Evolutionary conservation across 768 basidiomycete genomes (phyloP).

Genomic region (Suillus variegatus): DNA sequence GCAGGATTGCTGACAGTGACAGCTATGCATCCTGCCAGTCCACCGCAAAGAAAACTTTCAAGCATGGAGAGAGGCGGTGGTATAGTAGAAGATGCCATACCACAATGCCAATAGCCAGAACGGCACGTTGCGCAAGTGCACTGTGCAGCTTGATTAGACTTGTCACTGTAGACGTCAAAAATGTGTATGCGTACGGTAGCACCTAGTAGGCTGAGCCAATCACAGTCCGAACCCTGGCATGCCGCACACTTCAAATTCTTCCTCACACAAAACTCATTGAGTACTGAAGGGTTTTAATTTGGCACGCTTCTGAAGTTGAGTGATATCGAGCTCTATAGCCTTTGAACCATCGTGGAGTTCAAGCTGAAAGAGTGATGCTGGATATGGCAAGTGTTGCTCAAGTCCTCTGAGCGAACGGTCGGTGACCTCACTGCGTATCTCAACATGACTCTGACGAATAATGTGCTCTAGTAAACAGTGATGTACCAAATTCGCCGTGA

Average conservation of each 20-base stretch:
- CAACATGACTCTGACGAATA: background rate
- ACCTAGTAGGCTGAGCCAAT: background rate
- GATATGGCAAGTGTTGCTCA: background rate
- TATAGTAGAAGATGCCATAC: slow-evolving; percentile 5
- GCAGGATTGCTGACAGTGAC: slow-evolving; percentile 83
- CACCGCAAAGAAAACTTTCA: slow-evolving; percentile 89
- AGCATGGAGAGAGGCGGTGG: slow-evolving; percentile 53
- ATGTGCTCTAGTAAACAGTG: background rate
- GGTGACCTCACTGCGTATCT: background rate
- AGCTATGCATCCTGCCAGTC: slow-evolving; percentile 87
- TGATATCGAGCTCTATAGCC: background rate
- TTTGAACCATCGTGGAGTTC: background rate
- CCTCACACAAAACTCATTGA: background rate
- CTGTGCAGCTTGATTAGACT: background rate
- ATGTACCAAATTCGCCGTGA: slow-evolving; percentile 16
- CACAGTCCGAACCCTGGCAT: background rate
- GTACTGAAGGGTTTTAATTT: background rate
- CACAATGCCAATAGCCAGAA: background rate
- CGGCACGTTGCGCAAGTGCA: background rate
- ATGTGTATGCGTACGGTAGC: background rate
- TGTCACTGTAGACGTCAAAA: background rate
- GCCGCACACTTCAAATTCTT: background rate
- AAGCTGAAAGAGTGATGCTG: background rate
- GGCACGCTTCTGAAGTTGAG: too few relatives aligned
- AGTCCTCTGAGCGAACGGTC: background rate